Conservation (phyloP, 306 rosid genomes). For the Medicago arabica region DNA sequence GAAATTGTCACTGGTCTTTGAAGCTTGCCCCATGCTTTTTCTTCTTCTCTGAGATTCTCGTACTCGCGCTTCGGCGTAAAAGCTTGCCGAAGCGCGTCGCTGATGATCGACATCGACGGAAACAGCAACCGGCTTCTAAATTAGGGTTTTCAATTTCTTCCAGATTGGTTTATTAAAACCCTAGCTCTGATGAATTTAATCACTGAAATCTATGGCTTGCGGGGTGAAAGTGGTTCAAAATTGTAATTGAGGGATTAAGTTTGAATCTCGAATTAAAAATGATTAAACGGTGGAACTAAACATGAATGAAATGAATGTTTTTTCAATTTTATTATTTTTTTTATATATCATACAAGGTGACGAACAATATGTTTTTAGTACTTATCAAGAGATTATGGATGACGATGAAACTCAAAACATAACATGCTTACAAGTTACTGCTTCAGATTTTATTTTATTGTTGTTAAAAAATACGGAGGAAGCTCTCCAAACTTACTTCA, state of each 20-base stretch:
- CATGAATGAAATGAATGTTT: neutral
- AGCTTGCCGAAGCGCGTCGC: constrained; percentile 96
- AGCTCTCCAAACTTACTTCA: too few relatives aligned
- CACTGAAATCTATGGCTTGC: neutral
- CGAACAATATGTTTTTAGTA: too few relatives aligned
- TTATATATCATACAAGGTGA: too few relatives aligned
- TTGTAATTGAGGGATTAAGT: neutral
- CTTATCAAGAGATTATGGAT: too few relatives aligned
- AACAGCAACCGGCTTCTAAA: constrained; percentile 2
- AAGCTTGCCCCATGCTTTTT: constrained; percentile 84
- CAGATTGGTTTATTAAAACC: constrained; percentile 23
- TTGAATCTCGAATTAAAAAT: neutral
- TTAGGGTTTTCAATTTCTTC: constrained; percentile 36
- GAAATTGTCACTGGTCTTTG: constrained; percentile 65
- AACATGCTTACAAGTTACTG: too few relatives aligned
- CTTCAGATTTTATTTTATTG: too few relatives aligned
- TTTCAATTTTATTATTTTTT: too few relatives aligned
- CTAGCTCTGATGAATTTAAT: constrained; percentile 4
- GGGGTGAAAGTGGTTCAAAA: neutral
- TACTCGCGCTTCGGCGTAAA: constrained; percentile 96
- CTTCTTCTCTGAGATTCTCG: constrained; percentile 84
- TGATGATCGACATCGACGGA: constrained; percentile 71
- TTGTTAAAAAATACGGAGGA: too few relatives aligned
- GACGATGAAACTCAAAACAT: too few relatives aligned
- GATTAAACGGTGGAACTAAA: neutral